Base-by-base conservation (phyloP, 352 stramenopile genomes). In the Globisporangium splendens region DNA sequence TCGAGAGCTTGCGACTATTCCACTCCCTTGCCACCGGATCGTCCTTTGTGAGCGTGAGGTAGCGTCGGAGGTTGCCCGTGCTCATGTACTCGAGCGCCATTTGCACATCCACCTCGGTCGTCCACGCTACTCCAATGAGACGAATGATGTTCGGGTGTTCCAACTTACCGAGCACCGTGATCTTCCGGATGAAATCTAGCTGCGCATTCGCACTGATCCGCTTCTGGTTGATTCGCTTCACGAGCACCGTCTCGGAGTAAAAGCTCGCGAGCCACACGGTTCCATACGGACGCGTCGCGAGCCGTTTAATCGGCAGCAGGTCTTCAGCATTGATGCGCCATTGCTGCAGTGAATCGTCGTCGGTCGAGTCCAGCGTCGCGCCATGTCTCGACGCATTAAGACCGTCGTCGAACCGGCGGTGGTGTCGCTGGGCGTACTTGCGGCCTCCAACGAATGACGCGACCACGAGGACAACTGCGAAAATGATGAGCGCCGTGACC, bases 51-150 rank as follows among this genome's bases (percentile, higher is more conserved):
- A 65, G 53, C 4, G 53, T 50, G 33, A 92, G 56, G 44, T 84
- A 84, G 13, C 77, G 62, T 0, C 78, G 69, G 20, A 94, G 58
- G 48, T 94, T 82, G 0, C 85, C 83, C 2, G 74, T 66, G 41
- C 69, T 75, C 77, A 93, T 86, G 57, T 83, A 91, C 56, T 94
- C 85, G 20, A 91, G 41, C 14, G 91, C 69, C 61, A 91, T 76
- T 38, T 84, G 74, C 2, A 91, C 43, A 48, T 94, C 71, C 15
- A 64, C 47, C 39, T 81, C 51, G 41, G 47, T 71, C 0, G 71
- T 74, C 82, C 83, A 94, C 20, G 80, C 79, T 3, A 91, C 79
- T 8, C 88, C 88, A n/a, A 93, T 63, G 43, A 96, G 88, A 18
- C 78, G 65, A 15, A 95, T 63, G 20, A 96, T 91, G 54, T 90